Conservation (phyloP, 345 rosid genomes). For the Lumnitzera littorea region DNA sequence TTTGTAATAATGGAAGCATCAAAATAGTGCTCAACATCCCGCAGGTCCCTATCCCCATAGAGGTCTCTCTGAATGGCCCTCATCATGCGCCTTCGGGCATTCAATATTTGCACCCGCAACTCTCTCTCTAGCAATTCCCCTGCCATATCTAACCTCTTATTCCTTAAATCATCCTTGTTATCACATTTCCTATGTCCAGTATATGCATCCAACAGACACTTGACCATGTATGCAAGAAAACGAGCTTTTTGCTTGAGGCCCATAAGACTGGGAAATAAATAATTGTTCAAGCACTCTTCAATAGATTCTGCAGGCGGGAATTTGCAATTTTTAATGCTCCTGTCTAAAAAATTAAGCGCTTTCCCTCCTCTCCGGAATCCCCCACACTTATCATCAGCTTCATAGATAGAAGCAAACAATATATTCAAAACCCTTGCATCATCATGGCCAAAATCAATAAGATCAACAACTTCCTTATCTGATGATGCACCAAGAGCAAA, state of each 20-base stretch:
- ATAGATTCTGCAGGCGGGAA: slow-evolving; percentile 69
- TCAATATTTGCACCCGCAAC: slow-evolving; percentile 62
- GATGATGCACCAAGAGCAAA: slow-evolving; percentile 77
- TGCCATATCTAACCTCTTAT: slow-evolving; percentile 83
- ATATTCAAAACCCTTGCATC: slow-evolving; percentile 52
- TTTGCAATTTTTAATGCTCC: slow-evolving; percentile 36
- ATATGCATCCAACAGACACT: slow-evolving; percentile 64
- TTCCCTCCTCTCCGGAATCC: slow-evolving; percentile 37
- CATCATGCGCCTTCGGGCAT: slow-evolving; percentile 67
- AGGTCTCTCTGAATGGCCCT: slow-evolving; percentile 71
- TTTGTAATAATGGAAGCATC: slow-evolving; percentile 88
- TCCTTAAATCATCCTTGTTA: slow-evolving; percentile 74
- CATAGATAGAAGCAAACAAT: slow-evolving; percentile 52
- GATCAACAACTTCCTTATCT: slow-evolving; percentile 57
- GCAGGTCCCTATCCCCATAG: slow-evolving; percentile 51
- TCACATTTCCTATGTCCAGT: slow-evolving; percentile 69
- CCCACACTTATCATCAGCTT: slow-evolving; percentile 55
- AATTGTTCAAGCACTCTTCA: slow-evolving; percentile 47
- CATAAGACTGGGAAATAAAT: slow-evolving; percentile 59
- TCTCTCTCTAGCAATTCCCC: slow-evolving; percentile 86
- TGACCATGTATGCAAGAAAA: slow-evolving; percentile 86
- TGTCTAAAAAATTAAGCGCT: slow-evolving; percentile 34
- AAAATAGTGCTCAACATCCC: slow-evolving; percentile 65
- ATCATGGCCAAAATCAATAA: slow-evolving; percentile 44
- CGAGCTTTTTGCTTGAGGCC: slow-evolving; percentile 65